Evolutionary conservation across 2,329 filamentous ascomycete genomes (phyloP), one percentile per base, ranked within the genome.

Genomic region (Aspergillus sp.): DNA sequence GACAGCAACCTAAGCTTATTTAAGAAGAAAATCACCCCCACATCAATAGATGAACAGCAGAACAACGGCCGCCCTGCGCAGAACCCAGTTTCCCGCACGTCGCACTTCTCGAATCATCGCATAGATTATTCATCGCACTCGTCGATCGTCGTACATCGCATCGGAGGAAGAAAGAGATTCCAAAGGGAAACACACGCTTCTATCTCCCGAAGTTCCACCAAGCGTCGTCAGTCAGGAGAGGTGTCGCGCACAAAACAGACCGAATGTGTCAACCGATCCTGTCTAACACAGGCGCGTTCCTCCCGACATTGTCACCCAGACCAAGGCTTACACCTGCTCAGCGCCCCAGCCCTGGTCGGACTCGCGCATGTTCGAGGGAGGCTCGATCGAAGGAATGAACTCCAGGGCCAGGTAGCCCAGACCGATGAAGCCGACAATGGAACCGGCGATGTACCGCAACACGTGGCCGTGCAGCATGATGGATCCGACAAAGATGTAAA

Each of bases 401-500:
- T 91, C 88, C 67, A 91, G 81, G 45, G 76, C 85, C 60, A 82
- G 76, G 76, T 97, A 99, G 57, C 71, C 88, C 56, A 97, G 68
- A 63, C 94, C 94, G 58, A 90, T 77, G 48, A 94, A 64, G 47
- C 87, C 91, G 61, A 97, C 81, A 62, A 95, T 80, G 47, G 84
- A 82, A 61, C 91, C 94, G 20, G 90, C 85, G 52, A 96, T 84
- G 69, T 86, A 85, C 68, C 86, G 87, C 64, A 88, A 79, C 67
- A 84, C 78, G 58, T 78, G 68, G 59, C 81, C 74, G 63, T 89
- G 85, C 52, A 97, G 83, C 53, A 96, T 82, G 64, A 97, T 88
- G 62, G 85, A 88, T 61, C 93, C 94, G 66, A 96, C 81, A 75
- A 99, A 97, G 75, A 97, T 83, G 82, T 99, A 99, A 80, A 99